Base-by-base conservation (phyloP, 768 basidiomycete genomes). In the Mycena floridula region DNA sequence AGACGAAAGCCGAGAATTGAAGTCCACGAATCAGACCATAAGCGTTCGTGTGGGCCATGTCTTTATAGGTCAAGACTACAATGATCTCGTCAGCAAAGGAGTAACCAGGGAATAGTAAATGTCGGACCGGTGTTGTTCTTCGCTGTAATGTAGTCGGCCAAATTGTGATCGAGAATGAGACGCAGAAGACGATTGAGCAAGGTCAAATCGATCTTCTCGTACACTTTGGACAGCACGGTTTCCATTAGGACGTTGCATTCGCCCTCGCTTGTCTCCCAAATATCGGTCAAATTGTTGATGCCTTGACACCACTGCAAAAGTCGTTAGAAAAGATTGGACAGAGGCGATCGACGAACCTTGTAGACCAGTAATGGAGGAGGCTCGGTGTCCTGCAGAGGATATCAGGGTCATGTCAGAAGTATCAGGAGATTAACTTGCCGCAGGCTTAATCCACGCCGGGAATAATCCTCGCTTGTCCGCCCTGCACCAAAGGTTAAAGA, bases 161-260 rank as follows among this genome's bases (percentile, higher is more conserved):
- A 62, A 62, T 99, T 99, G 74, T 98, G 96, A 56, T 99, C 96
- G 53, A 98, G 77, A 57, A 99, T 97, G 27, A 98, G 80, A 44
- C 96, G 90, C 35, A 98, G 77, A 3, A 99, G 76, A 54, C 95
- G 89, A 64, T 98, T 96, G 56, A 99, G 79, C 30, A 98, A 71
- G 0, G 96, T 99, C 53, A 99, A 62, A 59, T 99, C 96, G 53
- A 99, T 88, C 79, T 99, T 98, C 75, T 98, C 96, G 63, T 98
- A 98, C 16, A 97, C 96, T 66, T 96, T 93, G 24, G 90, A 93
- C 28, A 96, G 74, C 5, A 95, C 91, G 0, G 96, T 99, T 70
- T 99, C 96, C 94, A 98, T 97, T 70, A 99, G 75, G 36, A 98
- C 96, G 55, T 91, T 88, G 65, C 93, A 97, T 68, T 98, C 95